A percentile compares a stretch with the other conserved stretches of the same genome.
These are phyloP conservation scores for Gigaspora rosea DNA, from an alignment of 192 early-diverging fungal species.

Conservation along the genomic window DNA sequence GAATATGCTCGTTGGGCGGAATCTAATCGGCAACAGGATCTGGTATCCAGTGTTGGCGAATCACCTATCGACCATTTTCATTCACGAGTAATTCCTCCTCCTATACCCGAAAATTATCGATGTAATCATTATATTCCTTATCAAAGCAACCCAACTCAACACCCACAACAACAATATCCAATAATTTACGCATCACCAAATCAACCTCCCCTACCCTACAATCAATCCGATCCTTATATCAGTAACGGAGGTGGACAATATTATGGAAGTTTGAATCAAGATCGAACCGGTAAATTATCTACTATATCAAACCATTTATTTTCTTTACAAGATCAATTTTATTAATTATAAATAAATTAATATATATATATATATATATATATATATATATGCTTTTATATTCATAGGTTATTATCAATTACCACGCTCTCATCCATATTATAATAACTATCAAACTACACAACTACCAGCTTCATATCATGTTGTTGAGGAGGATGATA, in stretches of 20 bases:
- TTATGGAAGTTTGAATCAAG: slow-evolving; percentile 31
- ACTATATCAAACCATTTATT: too few species aligned
- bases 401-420: slow-evolving; percentile 17
- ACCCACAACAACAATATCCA: slow-evolving; percentile 19
- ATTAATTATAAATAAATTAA: neutral
- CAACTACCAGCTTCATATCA: slow-evolving; percentile 1
- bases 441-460: slow-evolving; percentile 15
- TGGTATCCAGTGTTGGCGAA: neutral
- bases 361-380: too few species aligned
- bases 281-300: neutral
- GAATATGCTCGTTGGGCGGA: slow-evolving; percentile 26
- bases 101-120: slow-evolving; percentile 32
- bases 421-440: slow-evolving; percentile 9
- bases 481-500: slow-evolving; percentile 12
- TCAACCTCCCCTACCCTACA: slow-evolving; percentile 26
- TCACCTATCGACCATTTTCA: neutral
- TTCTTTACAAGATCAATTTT: neutral
- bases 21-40: neutral
- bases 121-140: slow-evolving; percentile 23
- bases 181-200: slow-evolving; percentile 27
- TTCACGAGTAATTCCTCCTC: neutral
- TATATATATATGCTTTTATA: neutral
- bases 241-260: neutral
- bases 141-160: neutral
- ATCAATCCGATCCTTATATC: neutral